Base-by-base conservation (phyloP, 352 stramenopile species). In the Pythium chondricola region DNA sequence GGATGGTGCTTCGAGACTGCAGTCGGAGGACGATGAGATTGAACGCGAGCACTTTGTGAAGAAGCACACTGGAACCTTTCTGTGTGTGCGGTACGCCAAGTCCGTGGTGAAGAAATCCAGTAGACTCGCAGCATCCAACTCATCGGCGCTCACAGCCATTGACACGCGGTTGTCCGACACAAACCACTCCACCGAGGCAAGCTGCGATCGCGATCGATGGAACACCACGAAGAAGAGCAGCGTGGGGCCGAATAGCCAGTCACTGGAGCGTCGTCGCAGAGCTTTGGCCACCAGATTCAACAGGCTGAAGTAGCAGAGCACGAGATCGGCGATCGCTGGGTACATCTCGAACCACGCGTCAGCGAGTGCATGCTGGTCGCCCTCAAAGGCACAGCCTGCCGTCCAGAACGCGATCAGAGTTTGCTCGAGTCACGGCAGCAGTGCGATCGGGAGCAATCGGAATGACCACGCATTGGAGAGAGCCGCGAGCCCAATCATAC, bases 291-390 rank as follows among this genome's bases (percentile, higher is more conserved):
- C 8, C 2, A 51, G 22, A 39, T 79, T 72, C n/a, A 79, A 40
- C 21, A 79, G 3, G 21, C 65, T 79, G 48, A 50, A 74, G 48
- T 52, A 47, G 16, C 42, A 52, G 1, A 71, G 35, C 14, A 65
- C 25, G 17, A 64, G 43, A 20, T 70, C 62, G 10, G 44, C 42
- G n/a, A 68, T 65, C 1, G 20, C 53, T 4, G 65, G 57, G 36
- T 70, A 75, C 6, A 75, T 64, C 1, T 46, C 43, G 38, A 65
- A 79, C 69, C 69, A 79, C 0, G 65, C 30, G 14, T 57, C 48
- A 0, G 56, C 13, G 10, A 75, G 22, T 0, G 52, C 59, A 8
- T 4, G 11, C 50, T 76, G 56, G 2, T 69, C 38, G 10, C 65
- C 65, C 45, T 75, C 56, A 46, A 71, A 73, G 4, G 25, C 17